These are phyloP conservation scores for Hanseniaspora uvarum DNA, from an alignment of 1,139 yeast genomes.

Conservation along the genomic window DNA sequence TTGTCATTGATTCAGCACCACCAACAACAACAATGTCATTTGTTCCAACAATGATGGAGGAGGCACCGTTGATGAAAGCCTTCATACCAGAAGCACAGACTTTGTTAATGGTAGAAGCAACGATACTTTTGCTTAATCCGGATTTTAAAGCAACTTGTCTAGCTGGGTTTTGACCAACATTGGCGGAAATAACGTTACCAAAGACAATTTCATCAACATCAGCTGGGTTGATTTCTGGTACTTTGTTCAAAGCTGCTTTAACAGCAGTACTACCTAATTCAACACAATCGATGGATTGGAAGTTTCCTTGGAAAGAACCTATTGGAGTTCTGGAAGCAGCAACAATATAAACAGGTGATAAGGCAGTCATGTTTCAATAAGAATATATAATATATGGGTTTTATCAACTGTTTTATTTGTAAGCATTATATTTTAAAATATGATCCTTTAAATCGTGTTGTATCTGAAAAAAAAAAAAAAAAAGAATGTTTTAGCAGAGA, in stretches of 20 bases:
- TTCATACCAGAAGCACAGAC: conserved; percentile 97
- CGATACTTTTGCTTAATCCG: conserved; percentile 66
- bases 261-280: conserved; percentile 92
- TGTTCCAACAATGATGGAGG: conserved; percentile 73
- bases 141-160: conserved; percentile 92
- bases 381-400: background rate
- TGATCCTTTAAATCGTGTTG: no score
- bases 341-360: conserved; percentile 64
- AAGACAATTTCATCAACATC: conserved; percentile 82
- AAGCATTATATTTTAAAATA: no score
- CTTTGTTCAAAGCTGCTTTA: conserved; percentile 72
- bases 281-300: conserved; percentile 61
- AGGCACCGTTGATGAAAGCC: conserved; percentile 82
- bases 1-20: conserved; percentile 96
- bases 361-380: conserved; percentile 2
- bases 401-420: background rate
- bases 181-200: conserved; percentile 89
- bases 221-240: conserved; percentile 66
- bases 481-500: no score
- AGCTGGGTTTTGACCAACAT: conserved; percentile 95
- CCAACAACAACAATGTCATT: conserved; percentile 94
- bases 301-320: conserved; percentile 81
- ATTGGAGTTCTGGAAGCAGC: conserved; percentile 89
- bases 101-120: conserved; percentile 86
- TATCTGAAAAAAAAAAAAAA: no score